Evolutionary conservation across 495 filamentous ascomycete genomes (phyloP).

Genomic region (Penicillium verhagenii): DNA sequence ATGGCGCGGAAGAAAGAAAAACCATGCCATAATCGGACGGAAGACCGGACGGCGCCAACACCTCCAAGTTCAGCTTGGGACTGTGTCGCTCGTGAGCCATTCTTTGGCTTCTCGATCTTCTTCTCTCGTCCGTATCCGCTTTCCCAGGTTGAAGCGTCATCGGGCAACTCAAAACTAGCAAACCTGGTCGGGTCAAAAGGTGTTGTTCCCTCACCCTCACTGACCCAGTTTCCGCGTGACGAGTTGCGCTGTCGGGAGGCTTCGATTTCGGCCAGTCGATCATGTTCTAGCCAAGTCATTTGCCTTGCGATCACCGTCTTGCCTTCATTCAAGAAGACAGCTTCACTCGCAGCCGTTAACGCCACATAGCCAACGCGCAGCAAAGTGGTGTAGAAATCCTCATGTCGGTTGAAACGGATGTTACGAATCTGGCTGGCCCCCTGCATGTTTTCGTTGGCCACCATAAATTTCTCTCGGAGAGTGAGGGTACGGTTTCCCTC

Average conservation of each 20-base stretch:
- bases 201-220: conserved; percentile 25
- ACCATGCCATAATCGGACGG: conserved; percentile 69
- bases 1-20: conserved; percentile 73
- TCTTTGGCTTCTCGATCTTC: conserved; percentile 53
- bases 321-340: conserved; percentile 93
- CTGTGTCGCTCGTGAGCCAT: conserved; percentile 33
- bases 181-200: conserved; percentile 31
- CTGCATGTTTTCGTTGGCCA: conserved; percentile 85
- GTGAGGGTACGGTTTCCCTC: conserved; percentile 33
- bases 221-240: conserved; percentile 22
- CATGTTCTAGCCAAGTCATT: conserved; percentile 93
- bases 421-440: conserved; percentile 80
- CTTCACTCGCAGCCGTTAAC: conserved; percentile 89
- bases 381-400: conserved; percentile 93
- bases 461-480: conserved; percentile 53
- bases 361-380: conserved; percentile 81
- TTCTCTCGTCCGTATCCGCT: conserved; percentile 71
- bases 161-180: conserved; percentile 35
- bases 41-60: conserved; percentile 72
- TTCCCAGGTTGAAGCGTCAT: conserved; percentile 35
- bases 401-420: conserved; percentile 73
- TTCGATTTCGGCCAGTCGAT: conserved; percentile 65
- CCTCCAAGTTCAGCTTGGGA: conserved; percentile 55
- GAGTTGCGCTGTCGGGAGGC: conserved; percentile 30
- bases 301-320: conserved; percentile 65